phyloP scores from a whole-genome alignment of 176 grass and related monocot species.

The Aegilops speltoides region DNA sequence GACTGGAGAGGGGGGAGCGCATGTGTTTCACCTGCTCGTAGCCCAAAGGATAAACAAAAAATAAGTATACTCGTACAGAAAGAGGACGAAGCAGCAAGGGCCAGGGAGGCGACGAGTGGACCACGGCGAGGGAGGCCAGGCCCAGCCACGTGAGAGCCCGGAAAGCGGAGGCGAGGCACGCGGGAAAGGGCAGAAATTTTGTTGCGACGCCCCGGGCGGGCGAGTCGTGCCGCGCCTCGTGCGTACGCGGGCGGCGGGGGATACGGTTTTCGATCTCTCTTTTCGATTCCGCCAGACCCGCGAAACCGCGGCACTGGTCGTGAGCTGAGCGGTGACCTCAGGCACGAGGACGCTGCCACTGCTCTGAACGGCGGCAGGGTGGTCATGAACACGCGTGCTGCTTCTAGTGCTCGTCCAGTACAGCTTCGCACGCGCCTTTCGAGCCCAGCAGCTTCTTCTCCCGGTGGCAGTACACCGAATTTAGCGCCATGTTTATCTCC shows the following conservation, averaged over 20 bases:
- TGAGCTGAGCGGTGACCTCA: constrained; percentile 21
- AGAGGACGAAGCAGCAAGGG: neutral
- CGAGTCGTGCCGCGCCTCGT: neutral
- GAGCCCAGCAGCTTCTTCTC: neutral
- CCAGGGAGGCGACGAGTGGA: neutral
- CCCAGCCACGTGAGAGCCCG: neutral
- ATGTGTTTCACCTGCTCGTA: constrained; percentile 24
- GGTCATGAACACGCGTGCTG: neutral
- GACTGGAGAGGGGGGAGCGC: neutral
- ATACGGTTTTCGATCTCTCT: neutral
- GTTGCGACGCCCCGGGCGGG: neutral
- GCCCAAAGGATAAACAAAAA: neutral
- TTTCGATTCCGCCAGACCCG: neutral
- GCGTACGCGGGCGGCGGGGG: neutral
- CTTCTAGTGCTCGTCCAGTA: neutral
- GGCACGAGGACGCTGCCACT: neutral
- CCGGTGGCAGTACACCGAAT: neutral
- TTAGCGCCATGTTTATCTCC: neutral
- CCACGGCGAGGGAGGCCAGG: neutral
- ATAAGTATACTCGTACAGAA: neutral
- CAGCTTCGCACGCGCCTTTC: neutral
- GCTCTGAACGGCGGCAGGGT: neutral
- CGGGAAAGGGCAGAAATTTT: neutral
- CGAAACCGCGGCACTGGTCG: neutral
- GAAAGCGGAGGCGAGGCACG: neutral